phyloP scores from a whole-genome alignment of 148 eudicot genomes.

The Dianthus caryophyllus region DNA sequence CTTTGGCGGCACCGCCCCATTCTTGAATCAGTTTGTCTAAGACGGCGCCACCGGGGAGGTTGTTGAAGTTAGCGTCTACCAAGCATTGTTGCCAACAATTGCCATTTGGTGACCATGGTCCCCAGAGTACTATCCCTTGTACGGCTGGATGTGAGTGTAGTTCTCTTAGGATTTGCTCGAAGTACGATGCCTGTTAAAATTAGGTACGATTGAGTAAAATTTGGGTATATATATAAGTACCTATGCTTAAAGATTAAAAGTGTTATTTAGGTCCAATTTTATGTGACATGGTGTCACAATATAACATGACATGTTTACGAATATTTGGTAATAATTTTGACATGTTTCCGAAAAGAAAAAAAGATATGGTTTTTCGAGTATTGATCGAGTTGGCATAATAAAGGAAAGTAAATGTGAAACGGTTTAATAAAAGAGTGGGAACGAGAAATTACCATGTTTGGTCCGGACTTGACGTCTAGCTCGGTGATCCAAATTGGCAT shows the following conservation, averaged over 20 bases:
- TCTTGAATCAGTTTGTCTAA: constrained; percentile 41
- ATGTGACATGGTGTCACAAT: no score
- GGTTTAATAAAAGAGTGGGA: no score
- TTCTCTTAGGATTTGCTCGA: constrained; percentile 48
- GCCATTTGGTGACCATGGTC: constrained; percentile 41
- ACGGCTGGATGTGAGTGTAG: constrained; percentile 39
- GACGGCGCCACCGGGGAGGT: constrained; percentile 35
- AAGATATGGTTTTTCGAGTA: no score
- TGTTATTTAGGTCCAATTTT: no score
- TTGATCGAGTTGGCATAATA: no score
- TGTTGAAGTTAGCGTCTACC: constrained; percentile 52
- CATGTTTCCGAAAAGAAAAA: no score
- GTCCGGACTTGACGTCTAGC: constrained; percentile 31
- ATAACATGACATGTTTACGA: no score
- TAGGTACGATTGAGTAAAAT: no score
- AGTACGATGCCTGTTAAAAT: constrained; percentile 29
- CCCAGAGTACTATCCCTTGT: constrained; percentile 56
- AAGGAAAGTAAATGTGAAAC: no score
- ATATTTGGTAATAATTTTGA: no score
- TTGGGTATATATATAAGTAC: not conserved
- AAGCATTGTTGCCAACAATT: constrained; percentile 50
- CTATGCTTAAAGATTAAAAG: not conserved
- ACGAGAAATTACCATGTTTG: constrained; percentile 38
- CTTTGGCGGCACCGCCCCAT: constrained; percentile 16
- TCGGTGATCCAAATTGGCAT: constrained; percentile 52